Evolutionary conservation across 225 moss, liverwort and hornwort species (phyloP).

Genomic region (Antitrichia curtipendula): DNA sequence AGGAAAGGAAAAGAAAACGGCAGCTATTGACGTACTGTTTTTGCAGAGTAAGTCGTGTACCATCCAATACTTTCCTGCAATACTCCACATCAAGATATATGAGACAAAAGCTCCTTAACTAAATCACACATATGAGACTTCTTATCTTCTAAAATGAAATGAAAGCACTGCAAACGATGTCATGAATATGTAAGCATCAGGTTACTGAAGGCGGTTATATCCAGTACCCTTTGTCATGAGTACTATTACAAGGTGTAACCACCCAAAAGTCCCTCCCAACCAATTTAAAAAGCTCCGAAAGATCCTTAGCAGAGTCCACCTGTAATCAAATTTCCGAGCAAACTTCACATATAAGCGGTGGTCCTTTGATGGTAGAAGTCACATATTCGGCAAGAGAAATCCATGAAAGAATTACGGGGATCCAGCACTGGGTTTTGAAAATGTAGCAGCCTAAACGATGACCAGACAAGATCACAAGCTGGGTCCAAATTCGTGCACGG

Average conservation of each 20-base stretch:
- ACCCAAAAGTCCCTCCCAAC: conserved; percentile 69
- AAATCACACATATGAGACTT: not conserved
- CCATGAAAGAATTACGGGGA: not conserved
- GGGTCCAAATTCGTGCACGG: not conserved
- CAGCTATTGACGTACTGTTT: conserved; percentile 42
- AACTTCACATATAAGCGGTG: not conserved
- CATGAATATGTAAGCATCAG: not conserved
- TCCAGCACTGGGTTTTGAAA: not conserved
- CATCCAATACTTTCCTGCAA: conserved; percentile 67
- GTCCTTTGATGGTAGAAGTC: not conserved
- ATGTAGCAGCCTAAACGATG: not conserved
- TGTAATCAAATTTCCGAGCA: not conserved
- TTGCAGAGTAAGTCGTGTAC: conserved; percentile 74
- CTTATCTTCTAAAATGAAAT: not conserved
- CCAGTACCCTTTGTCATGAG: conserved; percentile 39
- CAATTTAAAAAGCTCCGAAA: conserved; percentile 46
- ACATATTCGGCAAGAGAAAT: not conserved
- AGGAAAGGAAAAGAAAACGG: not conserved
- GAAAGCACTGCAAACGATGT: not conserved
- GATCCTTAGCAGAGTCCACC: conserved; percentile 53
- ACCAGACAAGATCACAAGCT: not conserved
- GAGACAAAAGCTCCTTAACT: not conserved
- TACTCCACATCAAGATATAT: conserved; percentile 1
- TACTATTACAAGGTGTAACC: conserved; percentile 66
- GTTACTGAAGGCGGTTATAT: not conserved